Evolutionary conservation across 1,139 yeast species (phyloP), one percentile per base, ranked within the genome.

Genomic region (Geotrichum phurueaensis): DNA sequence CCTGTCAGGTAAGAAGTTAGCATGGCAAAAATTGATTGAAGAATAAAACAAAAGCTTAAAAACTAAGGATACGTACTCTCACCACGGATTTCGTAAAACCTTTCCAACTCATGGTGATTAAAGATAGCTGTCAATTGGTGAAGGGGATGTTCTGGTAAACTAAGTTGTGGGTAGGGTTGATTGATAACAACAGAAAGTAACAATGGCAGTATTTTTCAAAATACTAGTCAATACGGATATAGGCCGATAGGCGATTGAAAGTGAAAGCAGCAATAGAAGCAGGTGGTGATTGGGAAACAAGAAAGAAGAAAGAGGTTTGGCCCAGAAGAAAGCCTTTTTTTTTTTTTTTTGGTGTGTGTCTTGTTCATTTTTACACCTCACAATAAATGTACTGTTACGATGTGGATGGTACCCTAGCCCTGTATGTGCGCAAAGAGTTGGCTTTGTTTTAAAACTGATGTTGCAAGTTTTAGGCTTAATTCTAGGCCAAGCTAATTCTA

Each of bases 1-100:
- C 96, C 77, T 75, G 61, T 15, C 36, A 10, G 15, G 33, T n/a
- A 33, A n/a, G 12, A 3, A 5, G 53, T 58, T 31, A 55, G 60
- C 47, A 43, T 12, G 15, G 31, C 59, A 48, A 12, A 4, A 23
- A 20, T 27, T 13, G 29, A 45, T 20, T 25, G 51, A 25, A 1
- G 51, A 22, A 52, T 7, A 53, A 15, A 60, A 31, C 2, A 43
- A n/a, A 3, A 6, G 39, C 20, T 33, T 22, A n/a, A 29, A 23
- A 13, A 5, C 9, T n/a, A 2, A 27, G 9, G 27, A 22, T 20
- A 70, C 75, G 33, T 67, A 78, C 81, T 68, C 99, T 81, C 56
- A 84, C 84, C 65, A 91, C 79, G 36, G 96, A 85, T 77, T 91
- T 94, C 66, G 89, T 89, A 69, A 94, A 78, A 58, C 99, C 99